A percentile compares a stretch with the other conserved stretches of the same genome.
phyloP scores from a whole-genome alignment of 768 basidiomycete genomes.

The Mycena galericulata region DNA sequence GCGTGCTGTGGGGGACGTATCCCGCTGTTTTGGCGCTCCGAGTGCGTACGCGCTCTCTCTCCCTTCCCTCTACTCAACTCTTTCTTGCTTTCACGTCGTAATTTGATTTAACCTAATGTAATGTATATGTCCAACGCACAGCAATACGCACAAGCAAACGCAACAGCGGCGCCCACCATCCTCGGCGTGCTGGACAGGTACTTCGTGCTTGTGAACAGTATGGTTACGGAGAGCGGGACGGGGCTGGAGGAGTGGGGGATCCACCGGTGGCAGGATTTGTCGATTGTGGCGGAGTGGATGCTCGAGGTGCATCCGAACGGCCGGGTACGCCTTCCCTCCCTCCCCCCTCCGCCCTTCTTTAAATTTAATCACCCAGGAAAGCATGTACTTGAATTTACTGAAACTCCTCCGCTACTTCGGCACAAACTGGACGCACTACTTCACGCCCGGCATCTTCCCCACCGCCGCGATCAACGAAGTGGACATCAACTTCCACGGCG shows the following conservation, averaged over 20 bases:
- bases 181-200: constrained; percentile 23
- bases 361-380: too few relatives aligned
- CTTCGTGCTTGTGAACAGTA: constrained; percentile 25
- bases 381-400: constrained; percentile 30
- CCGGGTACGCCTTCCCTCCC: constrained; percentile 3
- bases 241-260: constrained; percentile 35
- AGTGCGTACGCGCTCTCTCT: too few relatives aligned
- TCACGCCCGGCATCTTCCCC: constrained; percentile 18
- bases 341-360: background rate
- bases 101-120: too few relatives aligned
- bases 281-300: constrained; percentile 30
- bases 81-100: constrained; percentile 21
- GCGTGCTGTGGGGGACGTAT: constrained; percentile 33
- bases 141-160: constrained; percentile 33
- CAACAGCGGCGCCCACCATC: constrained; percentile 29
- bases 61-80: too few relatives aligned
- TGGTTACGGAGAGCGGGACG: constrained; percentile 16
- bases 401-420: constrained; percentile 21
- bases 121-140: background rate
- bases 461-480: too few relatives aligned
- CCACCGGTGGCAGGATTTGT: constrained; percentile 27
- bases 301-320: constrained; percentile 29
- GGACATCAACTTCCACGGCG: too few relatives aligned
- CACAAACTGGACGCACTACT: constrained; percentile 19
- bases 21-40: too few relatives aligned